Percentiles rank a stretch among this genome's conserved stretches.
Conservation (phyloP, 331 rosid species). For the Pyrus hybrid region DNA sequence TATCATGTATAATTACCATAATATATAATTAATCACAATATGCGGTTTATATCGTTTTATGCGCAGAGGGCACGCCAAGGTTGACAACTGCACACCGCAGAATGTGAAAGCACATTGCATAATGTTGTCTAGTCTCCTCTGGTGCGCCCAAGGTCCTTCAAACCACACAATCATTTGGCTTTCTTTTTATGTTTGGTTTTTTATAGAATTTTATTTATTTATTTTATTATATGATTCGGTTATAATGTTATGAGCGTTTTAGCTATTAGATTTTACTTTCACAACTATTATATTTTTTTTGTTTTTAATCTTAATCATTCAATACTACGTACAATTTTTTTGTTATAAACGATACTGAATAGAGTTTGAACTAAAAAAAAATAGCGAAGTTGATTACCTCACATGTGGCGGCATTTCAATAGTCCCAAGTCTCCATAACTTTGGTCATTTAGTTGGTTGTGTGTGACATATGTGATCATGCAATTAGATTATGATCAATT, state of each 20-base stretch:
- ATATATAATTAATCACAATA: no score
- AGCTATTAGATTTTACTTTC: accelerated
- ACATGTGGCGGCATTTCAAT: no score
- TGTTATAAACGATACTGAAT: no score
- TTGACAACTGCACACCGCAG: neutral
- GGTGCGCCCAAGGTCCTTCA: neutral
- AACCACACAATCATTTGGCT: neutral
- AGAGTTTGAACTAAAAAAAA: no score
- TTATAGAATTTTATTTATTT: no score
- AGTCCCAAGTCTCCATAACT: neutral
- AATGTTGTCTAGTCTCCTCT: neutral
- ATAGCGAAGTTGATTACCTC: no score
- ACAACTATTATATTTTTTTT: no score
- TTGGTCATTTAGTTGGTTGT: neutral
- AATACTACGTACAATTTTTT: no score
- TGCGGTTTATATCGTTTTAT: neutral
- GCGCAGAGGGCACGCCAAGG: neutral
- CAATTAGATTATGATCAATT: neutral
- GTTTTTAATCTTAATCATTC: no score
- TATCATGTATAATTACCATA: no score
- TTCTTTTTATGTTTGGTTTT: neutral
- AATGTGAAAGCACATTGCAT: no score
- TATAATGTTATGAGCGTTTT: accelerated
- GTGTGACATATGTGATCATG: neutral
- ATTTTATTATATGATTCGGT: no score